Evolutionary conservation across 2,329 filamentous ascomycete species (phyloP), one percentile per base, ranked within the genome.

Genomic region (Diaporthe velutina): DNA sequence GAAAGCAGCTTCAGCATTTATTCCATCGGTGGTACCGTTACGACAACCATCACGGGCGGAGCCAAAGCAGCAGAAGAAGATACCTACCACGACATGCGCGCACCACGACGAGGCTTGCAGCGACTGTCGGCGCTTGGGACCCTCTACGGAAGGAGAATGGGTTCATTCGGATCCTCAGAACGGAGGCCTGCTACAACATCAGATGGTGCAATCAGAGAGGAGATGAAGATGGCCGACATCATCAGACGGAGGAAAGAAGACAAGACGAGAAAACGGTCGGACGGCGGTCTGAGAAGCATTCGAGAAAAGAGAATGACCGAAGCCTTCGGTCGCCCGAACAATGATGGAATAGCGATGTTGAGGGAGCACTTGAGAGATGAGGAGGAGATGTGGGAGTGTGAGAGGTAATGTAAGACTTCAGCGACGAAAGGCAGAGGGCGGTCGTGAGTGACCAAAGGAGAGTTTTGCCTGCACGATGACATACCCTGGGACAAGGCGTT

Each of bases 181-280:
- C 19, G 7, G 73, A 77, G 22, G n/a, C 40, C 30, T 19, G 15
- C 42, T 35, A 55, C 40, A 6, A 35, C 52, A 7, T 25, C 50
- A 15, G 28, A 60, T 17, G 58, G 42, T 4, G 55, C 22, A 13
- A 48, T 17, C 30, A 68, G 38, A n/a, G 76, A 81, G 67, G 73
- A 74, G 33, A 70, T 73, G 28, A 78, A 74, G 8, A 79, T 77
- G 50, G 66, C 79, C 25, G 80, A 82, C 40, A 76, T 82, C 8
- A 76, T 82, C 9, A 77, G 78, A 38, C 67, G 83, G 66, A 77
- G 82, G 10, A 83, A 83, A 75, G 79, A 84, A 57, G 77, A 77
- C 33, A 83, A 81, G 78, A 77, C 80, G 28, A 75, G 73, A 40
- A 77, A 79, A 73, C 64, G 81, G 55, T 80, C 79, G 1, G 61